Percentiles rank a stretch among this genome's conserved stretches.
These are phyloP conservation scores for Rhynchosporium secalis DNA, from an alignment of 2,329 filamentous ascomycete genomes.

Conservation along the genomic window DNA sequence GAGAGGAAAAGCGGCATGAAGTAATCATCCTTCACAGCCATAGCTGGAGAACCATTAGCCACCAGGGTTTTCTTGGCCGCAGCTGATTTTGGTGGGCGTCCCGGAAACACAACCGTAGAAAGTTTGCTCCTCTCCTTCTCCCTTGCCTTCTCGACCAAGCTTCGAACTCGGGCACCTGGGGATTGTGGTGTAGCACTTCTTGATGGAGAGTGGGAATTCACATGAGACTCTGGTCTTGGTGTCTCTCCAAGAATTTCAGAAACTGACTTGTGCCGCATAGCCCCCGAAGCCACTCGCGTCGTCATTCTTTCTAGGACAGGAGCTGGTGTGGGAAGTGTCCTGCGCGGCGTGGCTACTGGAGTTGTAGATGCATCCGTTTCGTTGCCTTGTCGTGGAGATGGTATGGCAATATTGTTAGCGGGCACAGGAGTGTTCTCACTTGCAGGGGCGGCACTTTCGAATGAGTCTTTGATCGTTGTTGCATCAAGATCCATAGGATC, in stretches of 20 bases:
- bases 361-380: constrained; percentile 24
- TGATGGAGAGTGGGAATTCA: constrained; percentile 32
- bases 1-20: constrained; percentile 63
- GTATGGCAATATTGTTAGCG: constrained; percentile 17
- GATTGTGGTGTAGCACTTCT: constrained; percentile 48
- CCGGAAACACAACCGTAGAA: constrained; percentile 78
- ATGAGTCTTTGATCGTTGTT: constrained; percentile 34
- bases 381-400: constrained; percentile 11
- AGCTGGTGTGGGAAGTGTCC: constrained; percentile 31
- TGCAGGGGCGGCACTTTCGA: constrained; percentile 28
- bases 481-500: constrained; percentile 37
- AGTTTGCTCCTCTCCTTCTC: constrained; percentile 64
- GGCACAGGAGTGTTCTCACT: constrained; percentile 15
- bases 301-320: constrained; percentile 58
- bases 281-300: constrained; percentile 68
- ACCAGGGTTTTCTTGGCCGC: constrained; percentile 31
- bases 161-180: constrained; percentile 40
- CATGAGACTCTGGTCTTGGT: constrained; percentile 41
- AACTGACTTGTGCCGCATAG: constrained; percentile 70
- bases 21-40: constrained; percentile 54
- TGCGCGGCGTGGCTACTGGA: constrained; percentile 29
- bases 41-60: constrained; percentile 18
- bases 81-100: constrained; percentile 53
- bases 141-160: constrained; percentile 43
- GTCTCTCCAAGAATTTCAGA: constrained; percentile 69